Evolutionary conservation across 2,329 filamentous ascomycete genomes (phyloP).

Genomic region (Fusarium sp.): DNA sequence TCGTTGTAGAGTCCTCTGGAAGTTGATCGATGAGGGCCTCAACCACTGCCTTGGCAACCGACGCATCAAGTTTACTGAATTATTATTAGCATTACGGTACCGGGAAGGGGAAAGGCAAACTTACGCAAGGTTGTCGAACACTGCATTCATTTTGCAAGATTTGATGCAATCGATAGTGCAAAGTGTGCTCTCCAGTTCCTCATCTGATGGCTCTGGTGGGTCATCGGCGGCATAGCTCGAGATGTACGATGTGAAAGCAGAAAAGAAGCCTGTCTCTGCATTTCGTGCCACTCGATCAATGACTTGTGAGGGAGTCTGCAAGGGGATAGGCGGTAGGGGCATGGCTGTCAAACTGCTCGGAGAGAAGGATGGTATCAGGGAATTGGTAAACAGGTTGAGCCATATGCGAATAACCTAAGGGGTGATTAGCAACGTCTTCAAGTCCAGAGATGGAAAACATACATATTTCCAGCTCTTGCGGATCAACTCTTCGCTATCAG

Average conservation of each 20-base stretch:
- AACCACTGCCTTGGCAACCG: slow-evolving; percentile 58
- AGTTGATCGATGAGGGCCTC: slow-evolving; percentile 82
- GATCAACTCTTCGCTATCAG: slow-evolving; percentile 84
- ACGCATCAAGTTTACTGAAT: slow-evolving; percentile 54
- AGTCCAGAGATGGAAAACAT: slow-evolving; percentile 53
- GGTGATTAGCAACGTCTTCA: slow-evolving; percentile 33
- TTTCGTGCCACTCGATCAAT: slow-evolving; percentile 87
- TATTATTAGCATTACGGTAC: background rate
- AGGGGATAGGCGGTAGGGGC: slow-evolving; percentile 82
- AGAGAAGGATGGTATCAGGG: slow-evolving; percentile 86
- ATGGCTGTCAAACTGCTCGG: slow-evolving; percentile 71
- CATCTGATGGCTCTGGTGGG: slow-evolving; percentile 95
- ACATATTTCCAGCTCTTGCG: slow-evolving; percentile 83
- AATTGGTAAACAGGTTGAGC: slow-evolving; percentile 96
- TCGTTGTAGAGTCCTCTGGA: slow-evolving; percentile 82
- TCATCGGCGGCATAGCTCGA: slow-evolving; percentile 99
- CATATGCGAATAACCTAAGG: slow-evolving; percentile 86
- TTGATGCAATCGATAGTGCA: slow-evolving; percentile 95
- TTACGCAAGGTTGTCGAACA: slow-evolving; percentile 86
- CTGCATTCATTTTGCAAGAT: slow-evolving; percentile 84
- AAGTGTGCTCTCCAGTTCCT: slow-evolving; percentile 95
- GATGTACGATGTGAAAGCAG: slow-evolving; percentile 94
- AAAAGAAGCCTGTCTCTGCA: slow-evolving; percentile 87
- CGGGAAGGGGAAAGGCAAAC: slow-evolving; percentile 44
- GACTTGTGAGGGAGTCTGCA: slow-evolving; percentile 91